phyloP scores from a whole-genome alignment of 768 basidiomycete genomes.

The Cystobasidium ongulense region DNA sequence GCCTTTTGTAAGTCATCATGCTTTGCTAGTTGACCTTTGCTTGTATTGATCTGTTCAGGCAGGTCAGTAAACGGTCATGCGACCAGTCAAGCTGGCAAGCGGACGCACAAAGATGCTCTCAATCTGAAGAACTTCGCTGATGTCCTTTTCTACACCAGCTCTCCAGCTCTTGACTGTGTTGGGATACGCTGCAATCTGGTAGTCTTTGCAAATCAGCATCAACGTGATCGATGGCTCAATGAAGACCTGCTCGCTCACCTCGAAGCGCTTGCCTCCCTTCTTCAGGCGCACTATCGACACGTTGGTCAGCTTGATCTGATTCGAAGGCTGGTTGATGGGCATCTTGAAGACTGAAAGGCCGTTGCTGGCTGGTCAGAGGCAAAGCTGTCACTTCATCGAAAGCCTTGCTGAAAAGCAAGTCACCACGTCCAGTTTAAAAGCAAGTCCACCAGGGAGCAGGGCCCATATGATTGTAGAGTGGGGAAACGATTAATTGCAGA shows the following conservation, averaged over 20 bases:
- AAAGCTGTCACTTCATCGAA: not conserved
- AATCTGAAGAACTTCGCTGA: slow-evolving; percentile 94
- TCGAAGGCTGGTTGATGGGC: slow-evolving; percentile 40
- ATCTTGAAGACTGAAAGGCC: not conserved
- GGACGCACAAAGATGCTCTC: slow-evolving; percentile 87
- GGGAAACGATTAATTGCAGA: too few species aligned
- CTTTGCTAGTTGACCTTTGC: slow-evolving; percentile 84
- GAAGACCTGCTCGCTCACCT: slow-evolving; percentile 54
- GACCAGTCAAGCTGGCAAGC: not conserved
- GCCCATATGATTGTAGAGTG: too few species aligned
- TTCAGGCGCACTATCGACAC: slow-evolving; percentile 91
- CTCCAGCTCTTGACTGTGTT: slow-evolving; percentile 98
- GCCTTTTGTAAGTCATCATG: slow-evolving; percentile 82
- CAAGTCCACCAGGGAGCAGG: too few species aligned
- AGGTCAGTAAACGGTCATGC: not conserved
- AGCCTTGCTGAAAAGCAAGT: too few species aligned
- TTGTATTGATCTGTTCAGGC: not conserved
- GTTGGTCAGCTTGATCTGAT: slow-evolving; percentile 72
- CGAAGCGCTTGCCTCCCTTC: slow-evolving; percentile 95
- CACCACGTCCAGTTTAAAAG: too few species aligned
- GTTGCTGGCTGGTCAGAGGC: not conserved
- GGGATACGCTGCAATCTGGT: slow-evolving; percentile 99
- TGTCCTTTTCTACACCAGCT: slow-evolving; percentile 84
- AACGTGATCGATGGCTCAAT: not conserved
- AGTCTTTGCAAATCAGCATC: not conserved